Base-by-base conservation (phyloP, 1,284 basidiomycete genomes). In the Puccinia horiana region DNA sequence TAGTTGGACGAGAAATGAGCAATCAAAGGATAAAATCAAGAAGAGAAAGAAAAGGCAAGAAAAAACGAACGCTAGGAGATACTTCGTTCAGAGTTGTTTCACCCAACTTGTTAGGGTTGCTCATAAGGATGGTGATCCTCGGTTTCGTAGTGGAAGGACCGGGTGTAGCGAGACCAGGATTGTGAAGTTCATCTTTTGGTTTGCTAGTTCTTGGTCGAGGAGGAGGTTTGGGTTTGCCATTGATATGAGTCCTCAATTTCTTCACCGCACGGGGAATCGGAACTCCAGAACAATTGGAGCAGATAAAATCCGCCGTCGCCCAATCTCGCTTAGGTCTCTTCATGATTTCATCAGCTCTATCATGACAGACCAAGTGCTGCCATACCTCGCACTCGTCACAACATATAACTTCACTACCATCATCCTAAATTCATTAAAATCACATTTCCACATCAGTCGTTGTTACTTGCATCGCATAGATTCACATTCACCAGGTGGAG, bases 391-490 rank as follows among this genome's bases (percentile, higher is more conserved):
- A 81, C 23, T 74, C 65, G 29, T 81, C 79, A 49, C 79, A 81
- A 42, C 79, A 65, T 29, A 81, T 81, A 23, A 81, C 79, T 49
- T 81, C 79, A 49, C 70, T 74, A n/a, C 79, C 79, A 74, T 81
- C 79, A 74, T 81, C 70, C 79, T 81, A 42, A 72, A 80, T 37
- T 44, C 1, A 54, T 32, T 54, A 32, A 78, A n/a, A 20, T 23
- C 4, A 32, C 20, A 20, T 18, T 23, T 61, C 37, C 12, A 37
- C 2, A 26, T 61, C 23, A 73, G 47, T 26, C 29, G 69, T 61
- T n/a, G 14, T 32, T 42, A 23, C 49, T 35, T n/a, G n/a, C 47
- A 26, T 52, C 20, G 35, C 49, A 58, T 40, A 47, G 44, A n/a
- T 32, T 52, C 32, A 8, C 14, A 23, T 49, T 44, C 42, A 12